phyloP scores from a whole-genome alignment of 495 filamentous ascomycete genomes.

The Staphylotrichum tortipilum region DNA sequence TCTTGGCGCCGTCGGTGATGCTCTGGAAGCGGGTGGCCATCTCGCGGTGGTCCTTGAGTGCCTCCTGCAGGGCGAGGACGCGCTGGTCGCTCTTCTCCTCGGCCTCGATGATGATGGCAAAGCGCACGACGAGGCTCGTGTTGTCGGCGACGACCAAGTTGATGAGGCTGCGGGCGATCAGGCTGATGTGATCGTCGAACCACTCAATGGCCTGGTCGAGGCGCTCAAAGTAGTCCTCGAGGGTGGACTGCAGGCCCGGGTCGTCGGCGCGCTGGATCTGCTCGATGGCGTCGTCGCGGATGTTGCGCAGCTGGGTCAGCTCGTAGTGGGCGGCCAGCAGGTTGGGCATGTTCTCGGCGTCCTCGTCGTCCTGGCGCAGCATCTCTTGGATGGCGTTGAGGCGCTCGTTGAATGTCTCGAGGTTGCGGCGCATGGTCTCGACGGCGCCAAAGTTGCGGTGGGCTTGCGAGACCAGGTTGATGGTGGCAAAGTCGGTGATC shows the following conservation, averaged over 20 bases:
- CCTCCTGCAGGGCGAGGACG: constrained; percentile 83
- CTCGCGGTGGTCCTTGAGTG: constrained; percentile 88
- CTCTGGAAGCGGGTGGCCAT: constrained; percentile 88
- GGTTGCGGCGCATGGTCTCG: constrained; percentile 79
- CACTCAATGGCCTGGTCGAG: constrained; percentile 79
- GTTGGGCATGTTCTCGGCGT: constrained; percentile 85
- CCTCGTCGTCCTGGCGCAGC: constrained; percentile 71
- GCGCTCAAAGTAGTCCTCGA: constrained; percentile 82
- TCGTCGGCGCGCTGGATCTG: constrained; percentile 75
- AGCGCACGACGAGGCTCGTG: constrained; percentile 75
- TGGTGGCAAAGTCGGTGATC: constrained; percentile 93
- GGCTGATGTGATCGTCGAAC: constrained; percentile 92
- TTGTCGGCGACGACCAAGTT: constrained; percentile 76
- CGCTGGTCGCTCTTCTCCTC: constrained; percentile 94
- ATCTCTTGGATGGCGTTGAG: constrained; percentile 64
- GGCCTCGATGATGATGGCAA: constrained; percentile 85
- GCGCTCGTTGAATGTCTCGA: constrained; percentile 75
- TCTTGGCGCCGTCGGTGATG: constrained; percentile 83
- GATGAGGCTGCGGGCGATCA: constrained; percentile 82
- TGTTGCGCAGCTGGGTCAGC: constrained; percentile 82
- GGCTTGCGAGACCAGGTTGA: constrained; percentile 85
- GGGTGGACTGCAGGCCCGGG: constrained; percentile 60
- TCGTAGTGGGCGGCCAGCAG: constrained; percentile 81
- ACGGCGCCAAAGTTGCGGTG: constrained; percentile 91
- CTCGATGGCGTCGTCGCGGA: constrained; percentile 90